Conservation (phyloP, 805 yeast species). For the Starmerella roubikii region DNA sequence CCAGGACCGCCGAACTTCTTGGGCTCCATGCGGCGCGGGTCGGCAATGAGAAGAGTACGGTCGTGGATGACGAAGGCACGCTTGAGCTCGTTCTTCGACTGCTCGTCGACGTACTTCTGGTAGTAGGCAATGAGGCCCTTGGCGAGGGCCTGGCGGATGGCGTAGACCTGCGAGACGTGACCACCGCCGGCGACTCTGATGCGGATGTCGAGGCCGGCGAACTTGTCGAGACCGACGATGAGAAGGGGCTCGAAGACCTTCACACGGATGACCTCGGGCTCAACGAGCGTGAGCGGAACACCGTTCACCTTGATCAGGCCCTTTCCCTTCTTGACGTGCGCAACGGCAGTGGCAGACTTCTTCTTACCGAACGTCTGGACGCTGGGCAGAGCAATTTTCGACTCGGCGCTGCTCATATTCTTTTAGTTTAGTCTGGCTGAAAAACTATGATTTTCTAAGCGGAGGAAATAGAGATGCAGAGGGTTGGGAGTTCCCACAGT, state of each 20-base stretch:
- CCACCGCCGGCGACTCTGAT: constrained; percentile 99
- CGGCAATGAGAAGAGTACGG: constrained; percentile 99
- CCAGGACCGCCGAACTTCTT: constrained; percentile 99
- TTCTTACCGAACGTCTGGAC: constrained; percentile 96
- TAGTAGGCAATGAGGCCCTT: constrained; percentile 99
- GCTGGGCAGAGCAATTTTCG: constrained; percentile 16
- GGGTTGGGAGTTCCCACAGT: no score
- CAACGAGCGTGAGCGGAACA: constrained; percentile 96
- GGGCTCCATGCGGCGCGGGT: constrained; percentile 99
- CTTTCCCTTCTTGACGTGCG: constrained; percentile 98
- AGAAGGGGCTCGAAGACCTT: constrained; percentile 99
- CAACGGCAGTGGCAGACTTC: constrained; percentile 99
- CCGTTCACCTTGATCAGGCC: constrained; percentile 99
- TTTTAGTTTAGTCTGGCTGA: constrained; percentile 7
- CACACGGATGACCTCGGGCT: constrained; percentile 98
- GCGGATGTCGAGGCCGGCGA: constrained; percentile 96
- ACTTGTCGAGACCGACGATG: constrained; percentile 96
- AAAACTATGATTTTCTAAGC: no score
- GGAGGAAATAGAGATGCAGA: no score
- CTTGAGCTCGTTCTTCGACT: constrained; percentile 98
- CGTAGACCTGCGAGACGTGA: constrained; percentile 99
- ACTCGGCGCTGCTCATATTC: constrained; percentile 12
- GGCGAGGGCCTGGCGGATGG: constrained; percentile 99
- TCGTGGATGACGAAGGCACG: constrained; percentile 94
- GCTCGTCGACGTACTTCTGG: constrained; percentile 98